Evolutionary conservation across 108 stramenopile genomes (phyloP), one percentile per base, ranked within the genome.

Genomic region (Cyclotella distinguenda): DNA sequence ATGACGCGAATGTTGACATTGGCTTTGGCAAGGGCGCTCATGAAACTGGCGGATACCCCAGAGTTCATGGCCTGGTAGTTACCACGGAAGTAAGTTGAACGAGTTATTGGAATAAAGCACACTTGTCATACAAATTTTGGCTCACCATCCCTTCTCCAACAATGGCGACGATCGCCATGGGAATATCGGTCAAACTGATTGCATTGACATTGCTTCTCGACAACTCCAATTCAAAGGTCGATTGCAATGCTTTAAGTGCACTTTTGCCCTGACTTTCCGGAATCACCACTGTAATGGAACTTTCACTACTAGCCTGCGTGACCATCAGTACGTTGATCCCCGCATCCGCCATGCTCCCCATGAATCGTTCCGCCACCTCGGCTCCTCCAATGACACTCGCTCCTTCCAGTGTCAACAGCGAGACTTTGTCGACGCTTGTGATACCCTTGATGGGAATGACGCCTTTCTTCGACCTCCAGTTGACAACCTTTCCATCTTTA

Each of bases 1-100:
- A 93, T 91, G 46, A 86, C 77, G 34, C 91, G 87, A 39, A 95
- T 86, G 77, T 95, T 95, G 55, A 95, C 86, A 62, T 88, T 87
- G 32, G 91, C 88, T 36, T 80, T 72, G 46, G 91, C 87, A 28
- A 95, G 68, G n/a, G 91, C 82, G 40, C 61, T 64, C 84, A 93
- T 92, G 60, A 95, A 91, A 2, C 82, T 82, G 0, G 89, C 88
- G 0, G 88, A 78, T 3, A 92, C 88, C 38, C 93, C 93, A 23
- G 89, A 84, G n/a, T 66, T 70, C 36, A 84, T 79, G 23, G 85
- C 63, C 59, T 60, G 19, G n/a, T 6, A 27, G 12, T 25, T 22
- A 58, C 38, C 1, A 40, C 4, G 40, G 23, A 26, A 26, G 3
- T 15, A 0, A 18, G 23, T 12, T 15, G 3, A 2, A 18, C 18